Evolutionary conservation across 352 stramenopile species (phyloP).

Genomic region (Plasmopara halstedii): DNA sequence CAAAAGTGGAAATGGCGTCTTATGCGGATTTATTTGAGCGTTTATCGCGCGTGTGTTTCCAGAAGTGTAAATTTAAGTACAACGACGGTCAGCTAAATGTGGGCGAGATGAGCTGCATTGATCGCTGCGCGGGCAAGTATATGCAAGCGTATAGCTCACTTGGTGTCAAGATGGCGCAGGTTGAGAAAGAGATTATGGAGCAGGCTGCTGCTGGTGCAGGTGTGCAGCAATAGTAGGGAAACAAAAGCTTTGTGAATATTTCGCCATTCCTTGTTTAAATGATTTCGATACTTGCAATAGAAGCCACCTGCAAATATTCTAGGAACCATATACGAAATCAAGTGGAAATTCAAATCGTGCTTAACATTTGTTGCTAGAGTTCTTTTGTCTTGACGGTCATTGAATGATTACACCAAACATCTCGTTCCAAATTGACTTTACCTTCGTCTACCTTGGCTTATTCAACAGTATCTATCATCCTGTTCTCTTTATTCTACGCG

Average conservation of each 20-base stretch:
- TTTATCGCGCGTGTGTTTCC: slow-evolving; percentile 88
- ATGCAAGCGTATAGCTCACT: slow-evolving; percentile 95
- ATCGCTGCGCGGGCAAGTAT: slow-evolving; percentile 97
- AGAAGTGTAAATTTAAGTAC: slow-evolving; percentile 95
- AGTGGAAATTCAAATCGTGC: slow-evolving; percentile 52
- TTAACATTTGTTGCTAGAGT: slow-evolving; percentile 17
- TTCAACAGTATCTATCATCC: background rate
- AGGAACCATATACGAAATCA: no score
- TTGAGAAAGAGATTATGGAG: slow-evolving; percentile 90
- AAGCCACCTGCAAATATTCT: no score
- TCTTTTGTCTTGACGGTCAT: background rate
- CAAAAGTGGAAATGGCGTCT: slow-evolving; percentile 88
- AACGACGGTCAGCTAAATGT: slow-evolving; percentile 95
- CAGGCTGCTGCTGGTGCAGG: slow-evolving; percentile 43
- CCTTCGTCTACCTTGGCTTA: slow-evolving; percentile 6
- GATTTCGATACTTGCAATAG: no score
- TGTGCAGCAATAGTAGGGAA: slow-evolving; percentile 28
- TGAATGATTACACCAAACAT: no score
- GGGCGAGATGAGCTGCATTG: slow-evolving; percentile 97
- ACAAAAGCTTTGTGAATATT: no score
- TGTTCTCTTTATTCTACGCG: slow-evolving; percentile 15
- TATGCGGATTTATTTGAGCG: slow-evolving; percentile 88
- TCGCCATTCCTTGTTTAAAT: no score
- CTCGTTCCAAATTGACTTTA: no score
- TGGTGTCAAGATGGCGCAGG: slow-evolving; percentile 91